Base-by-base conservation (phyloP, 352 stramenopile species). In the Phytophthora hybrid region DNA sequence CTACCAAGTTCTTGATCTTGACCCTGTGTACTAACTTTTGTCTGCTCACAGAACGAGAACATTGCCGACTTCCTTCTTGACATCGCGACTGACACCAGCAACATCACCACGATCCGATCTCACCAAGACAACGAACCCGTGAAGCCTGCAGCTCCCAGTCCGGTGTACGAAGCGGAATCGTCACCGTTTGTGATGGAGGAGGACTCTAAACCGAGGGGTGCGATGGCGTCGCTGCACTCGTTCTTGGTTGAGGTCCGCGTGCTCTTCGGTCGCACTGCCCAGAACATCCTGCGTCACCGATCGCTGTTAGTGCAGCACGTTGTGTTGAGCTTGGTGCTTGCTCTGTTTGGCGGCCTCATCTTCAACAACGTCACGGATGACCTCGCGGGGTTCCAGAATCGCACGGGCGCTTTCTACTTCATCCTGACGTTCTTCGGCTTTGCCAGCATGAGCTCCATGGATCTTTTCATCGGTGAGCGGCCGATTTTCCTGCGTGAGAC, bases 381-480 rank as follows among this genome's bases (percentile, higher is more conserved):
- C 52, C 80, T 96, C 18, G 89, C 89, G 37, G 89, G 89, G 1
- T 96, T 96, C 69, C 89, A 94, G 63, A 96, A 96, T 63, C 87
- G 89, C 62, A 94, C 84, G 57, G 89, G 87, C 37, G 87, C 89
- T 19, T 96, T 96, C 63, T 93, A 90, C 79, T 96, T 96, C 59
- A 91, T 93, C 53, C 73, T 96, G 64, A 96, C 87, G 14, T 94
- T 96, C 58, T 96, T 96, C 57, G 89, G 86, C 29, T 96, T 96
- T 69, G 84, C 86, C 0, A 94, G 84, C 57, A 85, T 96, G 77
- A 94, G 89, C 66, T 94, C 87, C 1, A 96, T 96, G 89, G 87
- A 94, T 60, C 61, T 93, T 7, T 96, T 96, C 59, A 93, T 94
- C 55, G 64, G 78, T 11, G 87, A 96, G 60, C 81, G 89, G 5